Conservation (phyloP, 2,329 filamentous ascomycete species). For the Penicillium nordicum region DNA sequence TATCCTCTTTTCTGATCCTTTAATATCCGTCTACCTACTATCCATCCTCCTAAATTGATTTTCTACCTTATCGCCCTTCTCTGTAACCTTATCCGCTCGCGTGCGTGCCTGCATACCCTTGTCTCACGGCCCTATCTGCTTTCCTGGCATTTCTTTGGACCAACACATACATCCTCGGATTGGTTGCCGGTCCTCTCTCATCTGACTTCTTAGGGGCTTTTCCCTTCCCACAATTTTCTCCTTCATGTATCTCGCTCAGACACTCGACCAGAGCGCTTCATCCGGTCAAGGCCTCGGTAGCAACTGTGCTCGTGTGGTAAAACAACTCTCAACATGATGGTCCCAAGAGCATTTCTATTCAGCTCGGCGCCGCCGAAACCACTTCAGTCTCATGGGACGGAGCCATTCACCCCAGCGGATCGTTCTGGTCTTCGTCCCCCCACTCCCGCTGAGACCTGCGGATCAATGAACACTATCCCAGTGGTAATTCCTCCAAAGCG, state of each 20-base stretch:
- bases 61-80: not conserved
- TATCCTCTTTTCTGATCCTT: constrained; percentile 6
- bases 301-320: constrained; percentile 20
- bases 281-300: constrained; percentile 28
- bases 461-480: constrained; percentile 28
- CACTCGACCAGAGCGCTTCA: constrained; percentile 41
- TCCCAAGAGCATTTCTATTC: constrained; percentile 40
- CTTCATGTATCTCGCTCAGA: constrained; percentile 40
- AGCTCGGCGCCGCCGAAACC: constrained; percentile 30
- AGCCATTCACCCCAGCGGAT: constrained; percentile 17
- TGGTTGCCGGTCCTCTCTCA: constrained; percentile 7
- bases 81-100: constrained; percentile 5
- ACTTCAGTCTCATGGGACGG: constrained; percentile 8
- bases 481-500: constrained; percentile 38
- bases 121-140: constrained; percentile 6
- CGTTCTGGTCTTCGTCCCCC: constrained; percentile 17
- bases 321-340: constrained; percentile 36
- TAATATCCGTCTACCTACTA: not conserved
- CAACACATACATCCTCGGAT: constrained; percentile 4
- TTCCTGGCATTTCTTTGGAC: not conserved
- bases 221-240: constrained; percentile 1
- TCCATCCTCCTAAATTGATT: not conserved
- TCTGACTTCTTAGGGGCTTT: constrained; percentile 12
- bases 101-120: constrained; percentile 6
- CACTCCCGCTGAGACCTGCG: constrained; percentile 4